Evolutionary conservation across 2,329 filamentous ascomycete genomes (phyloP).

Genomic region (Metarhizium sp.): DNA sequence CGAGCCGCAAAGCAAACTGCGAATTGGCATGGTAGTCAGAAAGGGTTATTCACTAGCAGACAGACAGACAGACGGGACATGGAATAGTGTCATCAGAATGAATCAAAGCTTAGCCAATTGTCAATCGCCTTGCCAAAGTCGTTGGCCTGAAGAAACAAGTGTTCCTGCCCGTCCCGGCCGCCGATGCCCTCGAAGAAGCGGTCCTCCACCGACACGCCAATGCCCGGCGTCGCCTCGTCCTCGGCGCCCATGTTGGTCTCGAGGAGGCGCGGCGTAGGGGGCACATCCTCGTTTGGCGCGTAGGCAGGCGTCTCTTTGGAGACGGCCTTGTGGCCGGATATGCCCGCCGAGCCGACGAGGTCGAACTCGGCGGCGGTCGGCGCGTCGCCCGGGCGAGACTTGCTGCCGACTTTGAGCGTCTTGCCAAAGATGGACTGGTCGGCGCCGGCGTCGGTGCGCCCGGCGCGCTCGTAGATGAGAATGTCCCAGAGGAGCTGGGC

Average conservation of each 20-base stretch:
- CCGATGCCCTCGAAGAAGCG: slow-evolving; percentile 14
- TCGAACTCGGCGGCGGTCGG: slow-evolving; percentile 19
- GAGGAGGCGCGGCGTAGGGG: slow-evolving; percentile 1
- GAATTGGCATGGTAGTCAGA: slow-evolving; percentile 13
- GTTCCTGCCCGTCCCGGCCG: slow-evolving; percentile 14
- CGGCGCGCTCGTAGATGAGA: slow-evolving; percentile 25
- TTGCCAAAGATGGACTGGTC: slow-evolving; percentile 16
- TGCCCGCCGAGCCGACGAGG: slow-evolving; percentile 27
- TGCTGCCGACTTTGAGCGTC: slow-evolving; percentile 3
- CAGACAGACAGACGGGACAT: too few species aligned
- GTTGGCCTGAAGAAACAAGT: slow-evolving; percentile 22
- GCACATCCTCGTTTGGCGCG: slow-evolving; percentile 19
- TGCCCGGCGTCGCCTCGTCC: not conserved
- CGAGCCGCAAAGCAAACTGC: slow-evolving; percentile 2
- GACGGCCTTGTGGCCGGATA: slow-evolving; percentile 28
- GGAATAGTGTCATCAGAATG: not conserved
- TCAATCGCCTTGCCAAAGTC: slow-evolving; percentile 26
- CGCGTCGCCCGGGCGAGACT: slow-evolving; percentile 2
- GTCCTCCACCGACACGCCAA: slow-evolving; percentile 9
- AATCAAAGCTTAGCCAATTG: slow-evolving; percentile 20
- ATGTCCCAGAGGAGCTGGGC: slow-evolving; percentile 25
- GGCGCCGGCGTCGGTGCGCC: slow-evolving; percentile 10
- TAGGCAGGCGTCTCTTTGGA: slow-evolving; percentile 23
- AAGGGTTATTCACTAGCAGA: not conserved
- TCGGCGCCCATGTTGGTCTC: slow-evolving; percentile 1